Evolutionary conservation across 805 yeast species (phyloP).

Genomic region (Saturnispora dispora): DNA sequence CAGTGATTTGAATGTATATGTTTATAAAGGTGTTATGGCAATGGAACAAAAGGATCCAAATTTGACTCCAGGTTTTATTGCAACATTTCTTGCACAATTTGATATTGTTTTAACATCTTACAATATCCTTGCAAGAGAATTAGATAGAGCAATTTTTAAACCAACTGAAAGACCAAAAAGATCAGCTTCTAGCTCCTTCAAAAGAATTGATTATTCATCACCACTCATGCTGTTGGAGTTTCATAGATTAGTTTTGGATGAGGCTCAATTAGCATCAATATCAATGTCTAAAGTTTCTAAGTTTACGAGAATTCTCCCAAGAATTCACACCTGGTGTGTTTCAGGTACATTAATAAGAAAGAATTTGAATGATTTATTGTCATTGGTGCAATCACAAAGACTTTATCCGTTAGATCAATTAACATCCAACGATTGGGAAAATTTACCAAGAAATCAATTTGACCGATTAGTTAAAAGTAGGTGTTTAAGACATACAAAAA

Average conservation of each 20-base stretch:
- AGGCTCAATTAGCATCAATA: constrained; percentile 84
- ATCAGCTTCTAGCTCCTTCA: constrained; percentile 24
- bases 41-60: constrained; percentile 22
- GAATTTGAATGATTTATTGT: constrained; percentile 56
- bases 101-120: constrained; percentile 84
- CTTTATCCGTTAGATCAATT: constrained; percentile 49
- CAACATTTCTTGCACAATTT: constrained; percentile 45
- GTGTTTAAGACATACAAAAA: constrained; percentile 74
- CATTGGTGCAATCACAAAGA: constrained; percentile 60
- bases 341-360: constrained; percentile 87
- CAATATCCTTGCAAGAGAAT: constrained; percentile 57
- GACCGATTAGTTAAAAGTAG: constrained; percentile 42
- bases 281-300: constrained; percentile 69
- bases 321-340: constrained; percentile 93
- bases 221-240: constrained; percentile 78
- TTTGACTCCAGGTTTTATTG: constrained; percentile 30
- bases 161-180: constrained; percentile 46
- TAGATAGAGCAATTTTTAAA: constrained; percentile 69
- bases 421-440: constrained; percentile 23
- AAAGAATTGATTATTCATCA: constrained; percentile 54
- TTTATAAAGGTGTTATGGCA: constrained; percentile 50
- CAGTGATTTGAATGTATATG: constrained; percentile 48
- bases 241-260: constrained; percentile 87
- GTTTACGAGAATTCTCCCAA: constrained; percentile 69
- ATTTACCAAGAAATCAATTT: constrained; percentile 32